Evolutionary conservation across 768 basidiomycete genomes (phyloP).

Genomic region (Grammothele lineata): DNA sequence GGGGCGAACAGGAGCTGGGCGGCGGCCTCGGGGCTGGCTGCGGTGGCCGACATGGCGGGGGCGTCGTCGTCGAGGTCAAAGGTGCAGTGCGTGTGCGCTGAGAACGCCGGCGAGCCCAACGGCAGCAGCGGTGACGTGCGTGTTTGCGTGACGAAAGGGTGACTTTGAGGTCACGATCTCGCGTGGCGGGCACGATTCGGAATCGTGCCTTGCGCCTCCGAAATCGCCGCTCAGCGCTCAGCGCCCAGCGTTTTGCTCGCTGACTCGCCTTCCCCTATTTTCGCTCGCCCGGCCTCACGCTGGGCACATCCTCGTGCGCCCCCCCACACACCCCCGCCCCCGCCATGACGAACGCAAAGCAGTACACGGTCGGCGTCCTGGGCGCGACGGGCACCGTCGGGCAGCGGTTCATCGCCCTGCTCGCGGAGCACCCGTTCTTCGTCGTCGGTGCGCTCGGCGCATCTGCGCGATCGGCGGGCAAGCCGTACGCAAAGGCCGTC

Average conservation of each 20-base stretch:
- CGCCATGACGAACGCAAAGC: constrained; percentile 18
- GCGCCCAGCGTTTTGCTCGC: too few relatives aligned
- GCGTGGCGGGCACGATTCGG: too few relatives aligned
- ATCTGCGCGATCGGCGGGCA: constrained; percentile 82
- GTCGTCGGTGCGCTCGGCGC: constrained; percentile 83
- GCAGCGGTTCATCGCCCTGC: constrained; percentile 89
- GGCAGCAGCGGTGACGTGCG: not conserved
- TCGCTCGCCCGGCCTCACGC: too few relatives aligned
- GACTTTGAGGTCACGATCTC: too few relatives aligned
- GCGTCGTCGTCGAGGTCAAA: constrained; percentile 10
- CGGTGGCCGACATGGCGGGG: constrained; percentile 21
- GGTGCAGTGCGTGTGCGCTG: too few relatives aligned
- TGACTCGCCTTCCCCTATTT: too few relatives aligned
- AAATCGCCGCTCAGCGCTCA: too few relatives aligned
- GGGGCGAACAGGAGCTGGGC: constrained; percentile 62
- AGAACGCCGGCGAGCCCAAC: too few relatives aligned
- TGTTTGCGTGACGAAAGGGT: not conserved
- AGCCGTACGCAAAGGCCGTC: constrained; percentile 65
- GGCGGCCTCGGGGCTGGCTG: constrained; percentile 41
- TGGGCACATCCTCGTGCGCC: too few relatives aligned
- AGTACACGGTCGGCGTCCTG: constrained; percentile 64
- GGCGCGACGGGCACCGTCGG: constrained; percentile 95
- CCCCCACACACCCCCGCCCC: too few relatives aligned
- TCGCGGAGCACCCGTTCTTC: constrained; percentile 90
- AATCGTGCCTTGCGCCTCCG: too few relatives aligned